Base-by-base conservation (phyloP, 768 basidiomycete genomes). In the Hemileccinum rubropunctum region DNA sequence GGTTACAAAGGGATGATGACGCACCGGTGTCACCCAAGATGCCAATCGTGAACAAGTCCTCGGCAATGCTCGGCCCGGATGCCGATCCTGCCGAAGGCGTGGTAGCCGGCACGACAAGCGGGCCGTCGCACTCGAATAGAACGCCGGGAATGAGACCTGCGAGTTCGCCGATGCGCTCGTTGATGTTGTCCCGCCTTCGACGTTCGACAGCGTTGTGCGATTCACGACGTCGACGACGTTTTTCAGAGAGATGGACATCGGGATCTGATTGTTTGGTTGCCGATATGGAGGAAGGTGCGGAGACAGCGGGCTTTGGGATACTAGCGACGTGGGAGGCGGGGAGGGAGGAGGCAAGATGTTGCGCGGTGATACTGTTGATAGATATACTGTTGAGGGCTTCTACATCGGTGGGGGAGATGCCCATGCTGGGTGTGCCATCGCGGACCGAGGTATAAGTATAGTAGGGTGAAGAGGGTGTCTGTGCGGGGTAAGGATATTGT, bases 181-280 rank as follows among this genome's bases (percentile, higher is more conserved):
- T 97, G 67, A 97, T 97, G 66, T 94, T 95, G 63, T 97, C 93
- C 42, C 93, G 68, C 52, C 93, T 62, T 23, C 93, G 71, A 15
- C 93, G 75, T 73, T 97, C 93, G 56, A 97, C 93, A 2, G 91
- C 91, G 58, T 97, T 97, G 64, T 97, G 93, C 8, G 83, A 86
- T 69, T 95, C 93, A 51, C 93, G 71, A 42, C 93, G 71, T 32
- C 90, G 73, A 2, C 91, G 72, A 3, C 92, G 72, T 66, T 95
- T 95, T 71, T 95, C 93, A 55, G 80, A 77, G 56, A 82, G 79
- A 39, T 83, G 83, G 42, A 73, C 7, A 17, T 63, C 65, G 0
- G 57, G 52, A 42, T 62, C 63, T n/a, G 26, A 18, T n/a, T n/a
- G 30, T 1, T 42, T 30, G 8, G 28, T 30, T 3, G 23, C 23